phyloP scores from a whole-genome alignment of 2,329 filamentous ascomycete species.

The Thermothelomyces thermophilus region DNA sequence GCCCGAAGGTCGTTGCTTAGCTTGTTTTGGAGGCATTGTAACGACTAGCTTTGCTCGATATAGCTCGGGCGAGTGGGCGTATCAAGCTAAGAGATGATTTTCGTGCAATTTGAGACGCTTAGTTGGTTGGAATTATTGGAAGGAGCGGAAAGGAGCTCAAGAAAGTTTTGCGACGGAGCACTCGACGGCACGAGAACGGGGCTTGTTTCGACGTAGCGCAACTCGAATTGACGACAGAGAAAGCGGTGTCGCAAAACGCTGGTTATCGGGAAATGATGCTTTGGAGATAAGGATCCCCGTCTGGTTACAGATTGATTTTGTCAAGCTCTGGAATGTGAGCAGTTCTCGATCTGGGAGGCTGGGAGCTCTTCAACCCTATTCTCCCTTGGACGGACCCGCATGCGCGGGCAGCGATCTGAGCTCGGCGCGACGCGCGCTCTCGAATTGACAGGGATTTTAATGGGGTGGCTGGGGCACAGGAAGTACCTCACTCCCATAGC shows the following conservation, averaged over 20 bases:
- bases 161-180: constrained; percentile 9
- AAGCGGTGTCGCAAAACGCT: constrained; percentile 4
- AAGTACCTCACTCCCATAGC: neutral
- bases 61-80: neutral
- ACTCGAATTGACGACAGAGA: neutral
- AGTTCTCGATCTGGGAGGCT: constrained; percentile 14
- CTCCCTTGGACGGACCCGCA: constrained; percentile 5
- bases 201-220: constrained; percentile 3
- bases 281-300: neutral
- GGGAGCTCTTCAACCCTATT: constrained; percentile 8
- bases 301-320: neutral
- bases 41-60: neutral
- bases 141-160: no score
- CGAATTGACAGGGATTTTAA: constrained; percentile 14
- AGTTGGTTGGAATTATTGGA: neutral
- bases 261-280: constrained; percentile 6
- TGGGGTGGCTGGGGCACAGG: constrained; percentile 19
- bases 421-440: constrained; percentile 13
- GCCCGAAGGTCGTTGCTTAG: constrained; percentile 5
- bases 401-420: constrained; percentile 4
- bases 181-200: neutral
- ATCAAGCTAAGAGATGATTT: neutral
- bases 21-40: constrained; percentile 21
- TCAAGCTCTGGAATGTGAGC: constrained; percentile 9
- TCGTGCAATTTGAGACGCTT: neutral